These are phyloP conservation scores for Pluteus cervinus DNA, from an alignment of 768 basidiomycete genomes.

Conservation along the genomic window DNA sequence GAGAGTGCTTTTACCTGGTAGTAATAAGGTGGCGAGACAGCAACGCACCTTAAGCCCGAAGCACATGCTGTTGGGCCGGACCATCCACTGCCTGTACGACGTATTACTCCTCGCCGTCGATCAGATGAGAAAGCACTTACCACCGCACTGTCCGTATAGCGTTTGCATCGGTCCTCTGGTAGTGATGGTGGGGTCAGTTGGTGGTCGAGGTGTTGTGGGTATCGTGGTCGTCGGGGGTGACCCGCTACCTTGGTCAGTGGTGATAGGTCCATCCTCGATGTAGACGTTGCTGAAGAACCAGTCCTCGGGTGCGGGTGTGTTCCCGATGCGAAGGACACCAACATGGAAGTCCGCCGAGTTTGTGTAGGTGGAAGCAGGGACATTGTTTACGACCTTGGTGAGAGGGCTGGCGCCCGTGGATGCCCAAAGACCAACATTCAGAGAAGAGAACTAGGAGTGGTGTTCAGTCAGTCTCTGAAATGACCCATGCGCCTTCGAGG, in stretches of 20 bases:
- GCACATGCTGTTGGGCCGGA: slow-evolving; percentile 42
- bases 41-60: slow-evolving; percentile 34
- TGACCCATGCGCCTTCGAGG: not conserved
- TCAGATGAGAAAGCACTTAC: slow-evolving; percentile 15
- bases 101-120: not conserved
- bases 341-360: slow-evolving; percentile 60
- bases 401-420: slow-evolving; percentile 44
- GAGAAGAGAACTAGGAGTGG: slow-evolving; percentile 50
- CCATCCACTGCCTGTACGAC: slow-evolving; percentile 30
- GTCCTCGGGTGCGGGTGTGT: slow-evolving; percentile 40
- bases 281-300: slow-evolving; percentile 60
- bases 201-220: slow-evolving; percentile 10
- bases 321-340: slow-evolving; percentile 51
- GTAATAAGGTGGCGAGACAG: slow-evolving; percentile 47
- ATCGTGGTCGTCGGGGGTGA: slow-evolving; percentile 12
- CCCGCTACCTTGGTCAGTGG: slow-evolving; percentile 40
- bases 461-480: not conserved
- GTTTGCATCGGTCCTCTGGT: slow-evolving; percentile 31
- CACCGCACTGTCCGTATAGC: slow-evolving; percentile 50
- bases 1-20: slow-evolving; percentile 50
- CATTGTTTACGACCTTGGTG: slow-evolving; percentile 40
- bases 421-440: slow-evolving; percentile 54
- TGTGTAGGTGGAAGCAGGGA: slow-evolving; percentile 45
- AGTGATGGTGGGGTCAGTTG: slow-evolving; percentile 27
- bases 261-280: slow-evolving; percentile 52